A percentile compares a stretch with the other conserved stretches of the same genome.
These are phyloP conservation scores for Pseudogymnoascus sp. DNA, from an alignment of 2,329 filamentous ascomycete species.

Conservation along the genomic window DNA sequence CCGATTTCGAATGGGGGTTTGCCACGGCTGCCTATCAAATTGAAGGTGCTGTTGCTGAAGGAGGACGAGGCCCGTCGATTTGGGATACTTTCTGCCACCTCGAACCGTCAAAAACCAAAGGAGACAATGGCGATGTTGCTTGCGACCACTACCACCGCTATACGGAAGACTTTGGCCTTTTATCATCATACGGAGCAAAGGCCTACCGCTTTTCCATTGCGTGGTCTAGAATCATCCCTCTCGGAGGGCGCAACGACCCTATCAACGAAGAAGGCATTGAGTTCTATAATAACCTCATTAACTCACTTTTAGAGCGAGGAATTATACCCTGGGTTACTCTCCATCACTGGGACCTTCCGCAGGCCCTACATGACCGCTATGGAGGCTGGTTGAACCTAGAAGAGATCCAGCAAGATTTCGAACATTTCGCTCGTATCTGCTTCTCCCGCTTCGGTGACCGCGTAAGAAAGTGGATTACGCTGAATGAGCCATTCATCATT, in stretches of 20 bases:
- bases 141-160: constrained; percentile 44
- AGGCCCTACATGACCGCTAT: constrained; percentile 31
- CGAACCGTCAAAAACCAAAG: constrained; percentile 23
- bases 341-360: constrained; percentile 36
- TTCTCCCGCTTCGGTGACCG: constrained; percentile 33
- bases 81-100: constrained; percentile 33
- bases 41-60: constrained; percentile 35
- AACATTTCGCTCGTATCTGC: constrained; percentile 33
- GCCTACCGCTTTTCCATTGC: constrained; percentile 39
- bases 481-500: constrained; percentile 34
- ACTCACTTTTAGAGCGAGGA: constrained; percentile 35
- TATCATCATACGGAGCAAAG: constrained; percentile 33
- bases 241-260: constrained; percentile 35
- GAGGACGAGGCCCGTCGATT: constrained; percentile 33
- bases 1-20: constrained; percentile 36
- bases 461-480: constrained; percentile 34
- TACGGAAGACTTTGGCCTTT: constrained; percentile 38
- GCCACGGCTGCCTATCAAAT: constrained; percentile 37
- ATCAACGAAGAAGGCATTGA: constrained; percentile 39
- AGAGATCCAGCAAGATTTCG: constrained; percentile 30
- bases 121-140: constrained; percentile 38
- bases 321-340: constrained; percentile 39
- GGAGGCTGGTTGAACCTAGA: constrained; percentile 31
- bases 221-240: constrained; percentile 43
- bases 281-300: constrained; percentile 43